A percentile compares a stretch with the other conserved stretches of the same genome.
phyloP scores from a whole-genome alignment of 176 grass and related monocot species.

The Oryza punctata region DNA sequence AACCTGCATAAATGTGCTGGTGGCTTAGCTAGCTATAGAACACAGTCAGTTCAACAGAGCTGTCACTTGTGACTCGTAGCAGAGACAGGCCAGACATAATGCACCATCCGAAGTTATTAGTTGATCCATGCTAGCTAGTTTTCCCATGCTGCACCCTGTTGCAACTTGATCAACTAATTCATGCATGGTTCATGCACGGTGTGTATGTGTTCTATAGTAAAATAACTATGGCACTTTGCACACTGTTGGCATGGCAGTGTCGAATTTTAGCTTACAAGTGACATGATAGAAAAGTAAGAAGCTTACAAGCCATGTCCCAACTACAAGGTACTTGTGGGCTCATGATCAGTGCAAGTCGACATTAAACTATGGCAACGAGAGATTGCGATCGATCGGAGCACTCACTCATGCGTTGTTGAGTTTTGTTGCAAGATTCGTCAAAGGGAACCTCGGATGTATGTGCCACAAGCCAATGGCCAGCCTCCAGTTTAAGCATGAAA shows the following conservation, averaged over 20 bases:
- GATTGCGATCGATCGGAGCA: not conserved
- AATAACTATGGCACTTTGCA: not conserved
- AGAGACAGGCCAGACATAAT: constrained; percentile 24
- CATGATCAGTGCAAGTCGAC: too few species aligned
- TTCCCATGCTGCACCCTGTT: not conserved
- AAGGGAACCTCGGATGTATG: constrained; percentile 12
- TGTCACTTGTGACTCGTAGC: constrained; percentile 23
- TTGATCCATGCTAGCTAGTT: constrained; percentile 14
- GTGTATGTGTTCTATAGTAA: not conserved
- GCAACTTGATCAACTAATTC: not conserved
- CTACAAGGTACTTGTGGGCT: not conserved
- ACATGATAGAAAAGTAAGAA: constrained; percentile 15
- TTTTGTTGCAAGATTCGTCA: constrained; percentile 11
- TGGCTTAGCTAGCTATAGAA: constrained; percentile 1
- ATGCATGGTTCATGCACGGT: not conserved
- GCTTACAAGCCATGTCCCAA: not conserved
- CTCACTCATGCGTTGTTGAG: not conserved
- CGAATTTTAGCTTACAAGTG: not conserved
- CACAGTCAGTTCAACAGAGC: not conserved
- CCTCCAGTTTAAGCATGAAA: not conserved
- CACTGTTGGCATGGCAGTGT: constrained; percentile 10
- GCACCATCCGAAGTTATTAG: not conserved
- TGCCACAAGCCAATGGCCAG: not conserved
- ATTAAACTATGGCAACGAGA: constrained; percentile 11
- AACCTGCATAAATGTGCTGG: not conserved